phyloP scores from a whole-genome alignment of 129 eudicot species.

The Ambrosia trifida region DNA sequence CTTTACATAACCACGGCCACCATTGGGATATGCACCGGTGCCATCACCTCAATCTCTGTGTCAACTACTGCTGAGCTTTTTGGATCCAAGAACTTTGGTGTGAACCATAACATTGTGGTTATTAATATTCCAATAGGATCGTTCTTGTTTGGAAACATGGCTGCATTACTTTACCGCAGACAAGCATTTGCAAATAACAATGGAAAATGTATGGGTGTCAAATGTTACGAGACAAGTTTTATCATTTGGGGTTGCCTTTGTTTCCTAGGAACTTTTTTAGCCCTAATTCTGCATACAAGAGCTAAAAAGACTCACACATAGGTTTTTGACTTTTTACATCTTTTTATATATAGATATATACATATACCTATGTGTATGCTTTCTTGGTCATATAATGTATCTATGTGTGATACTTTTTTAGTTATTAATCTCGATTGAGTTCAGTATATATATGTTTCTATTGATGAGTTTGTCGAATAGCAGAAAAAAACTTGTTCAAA shows the following conservation, averaged over 20 bases:
- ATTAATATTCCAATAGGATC: constrained; percentile 82
- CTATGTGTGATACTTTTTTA: no score
- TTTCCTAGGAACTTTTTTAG: constrained; percentile 57
- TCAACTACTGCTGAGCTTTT: constrained; percentile 71
- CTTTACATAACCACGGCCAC: constrained; percentile 65
- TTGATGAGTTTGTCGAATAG: no score
- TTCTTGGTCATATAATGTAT: no score
- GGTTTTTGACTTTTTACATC: background rate
- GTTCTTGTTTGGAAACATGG: constrained; percentile 70
- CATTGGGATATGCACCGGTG: constrained; percentile 71
- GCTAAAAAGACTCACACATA: constrained; percentile 35
- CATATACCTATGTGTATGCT: background rate
- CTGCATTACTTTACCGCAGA: constrained; percentile 58
- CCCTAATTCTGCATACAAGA: constrained; percentile 56
- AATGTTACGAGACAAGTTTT: constrained; percentile 67
- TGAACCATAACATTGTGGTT: constrained; percentile 77
- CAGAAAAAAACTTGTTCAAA: no score
- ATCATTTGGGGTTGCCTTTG: constrained; percentile 77
- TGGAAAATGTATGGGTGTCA: constrained; percentile 67
- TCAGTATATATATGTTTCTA: no score
- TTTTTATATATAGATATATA: no score
- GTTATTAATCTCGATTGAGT: no score
- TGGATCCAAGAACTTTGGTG: constrained; percentile 67
- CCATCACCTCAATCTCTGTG: constrained; percentile 70
- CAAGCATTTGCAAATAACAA: constrained; percentile 23